phyloP scores from a whole-genome alignment of 2,329 filamentous ascomycete species.

The Mollisiaceae sp. region DNA sequence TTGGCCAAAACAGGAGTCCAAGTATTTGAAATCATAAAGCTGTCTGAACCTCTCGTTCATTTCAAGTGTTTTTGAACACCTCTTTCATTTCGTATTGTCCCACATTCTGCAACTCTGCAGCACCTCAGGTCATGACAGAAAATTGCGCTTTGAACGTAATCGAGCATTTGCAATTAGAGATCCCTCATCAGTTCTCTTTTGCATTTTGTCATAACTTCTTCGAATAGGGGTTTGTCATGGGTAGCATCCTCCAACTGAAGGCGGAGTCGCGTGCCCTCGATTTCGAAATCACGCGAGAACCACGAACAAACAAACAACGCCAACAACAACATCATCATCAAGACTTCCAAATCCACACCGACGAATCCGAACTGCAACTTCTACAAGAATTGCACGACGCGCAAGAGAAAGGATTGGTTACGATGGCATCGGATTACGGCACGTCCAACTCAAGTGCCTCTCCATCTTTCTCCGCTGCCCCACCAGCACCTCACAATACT shows the following conservation, averaged over 20 bases:
- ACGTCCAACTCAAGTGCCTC: not conserved
- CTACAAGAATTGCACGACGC: constrained; percentile 20
- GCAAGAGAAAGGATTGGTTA: not conserved
- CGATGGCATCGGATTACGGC: not conserved
- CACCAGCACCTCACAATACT: constrained; percentile 11
- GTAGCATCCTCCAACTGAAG: not conserved
- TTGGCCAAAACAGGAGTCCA: too few relatives aligned
- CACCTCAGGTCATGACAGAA: too few relatives aligned
- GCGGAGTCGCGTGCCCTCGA: not conserved
- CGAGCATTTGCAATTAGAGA: not conserved
- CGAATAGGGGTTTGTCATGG: not conserved
- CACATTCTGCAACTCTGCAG: too few relatives aligned
- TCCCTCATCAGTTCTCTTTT: not conserved
- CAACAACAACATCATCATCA: not conserved
- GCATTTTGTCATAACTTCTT: not conserved
- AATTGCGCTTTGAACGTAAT: too few relatives aligned
- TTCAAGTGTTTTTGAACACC: too few relatives aligned
- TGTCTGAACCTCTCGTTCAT: too few relatives aligned
- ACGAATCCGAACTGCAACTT: constrained; percentile 27
- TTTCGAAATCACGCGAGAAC: not conserved
- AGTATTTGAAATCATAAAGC: too few relatives aligned
- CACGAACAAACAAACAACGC: not conserved
- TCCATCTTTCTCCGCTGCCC: not conserved
- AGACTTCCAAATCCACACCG: constrained; percentile 14
- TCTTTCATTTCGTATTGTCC: too few relatives aligned